Base-by-base conservation (phyloP, 257 asterid genomes). In the Leonotis leonurus region DNA sequence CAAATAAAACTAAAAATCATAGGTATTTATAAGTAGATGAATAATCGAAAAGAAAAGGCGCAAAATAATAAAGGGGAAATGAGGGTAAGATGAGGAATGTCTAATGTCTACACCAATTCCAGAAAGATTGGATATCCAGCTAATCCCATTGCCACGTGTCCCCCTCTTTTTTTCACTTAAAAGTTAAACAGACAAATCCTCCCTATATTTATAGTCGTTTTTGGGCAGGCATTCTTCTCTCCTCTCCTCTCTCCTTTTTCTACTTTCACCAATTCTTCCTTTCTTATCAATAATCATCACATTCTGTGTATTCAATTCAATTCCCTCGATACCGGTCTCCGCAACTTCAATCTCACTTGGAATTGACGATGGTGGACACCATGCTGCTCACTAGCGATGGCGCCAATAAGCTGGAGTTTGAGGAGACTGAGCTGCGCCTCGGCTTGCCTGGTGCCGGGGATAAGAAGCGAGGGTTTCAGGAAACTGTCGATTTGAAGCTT, bases 401-500 rank as follows among this genome's bases (percentile, higher is more conserved):
- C 46, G 46, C 11, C 49, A 43, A 43, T 21, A 43, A 43, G 49
- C 24, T 43, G 22, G 49, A 1, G 0, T 71, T 78, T 32, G 75
- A 76, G 25, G 85, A 72, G 71, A 75, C 80, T 20, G 95, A 86
- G 76, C 81, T 86, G 22, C 55, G 89, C 72, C 84, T 86, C 0
- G 92, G 92, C 22, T 64, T 84, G 55, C 86, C 89, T 46, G 86
- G 85, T 14, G 81, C 77, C 5, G 83, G 69, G 0, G 75, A 67
- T 22, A 76, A 73, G 40, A 61, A 86, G 67, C 67, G 95, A 75
- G 84, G 77, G 12, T 84, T 33, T 22, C 61, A 58, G 0, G 68
- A 81, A 60, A 77, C 84, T 50, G 73, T 86, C 53, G 92, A 81
- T 74, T 80, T 86, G 80, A 86, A 86, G 87, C 89, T 86, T 55